phyloP scores from a whole-genome alignment of 164 flowering plant species.

The Aristolochia californica region DNA sequence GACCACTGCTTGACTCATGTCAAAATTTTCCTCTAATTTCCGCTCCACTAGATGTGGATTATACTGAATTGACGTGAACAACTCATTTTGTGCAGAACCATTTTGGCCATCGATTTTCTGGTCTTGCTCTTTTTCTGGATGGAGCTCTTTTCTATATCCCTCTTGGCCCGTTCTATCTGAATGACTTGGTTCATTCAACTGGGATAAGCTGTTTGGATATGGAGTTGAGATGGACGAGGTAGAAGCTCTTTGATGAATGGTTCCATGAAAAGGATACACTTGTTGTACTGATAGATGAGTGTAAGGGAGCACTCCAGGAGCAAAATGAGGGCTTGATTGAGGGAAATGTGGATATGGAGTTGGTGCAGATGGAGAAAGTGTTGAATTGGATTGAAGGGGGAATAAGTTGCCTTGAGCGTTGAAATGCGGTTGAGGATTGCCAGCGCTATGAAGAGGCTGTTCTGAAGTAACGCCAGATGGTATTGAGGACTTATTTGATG shows the following conservation, averaged over 20 bases:
- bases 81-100: not conserved
- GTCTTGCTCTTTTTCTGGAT: not conserved
- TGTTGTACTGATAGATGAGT: constrained; percentile 5
- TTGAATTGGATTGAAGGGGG: constrained; percentile 11
- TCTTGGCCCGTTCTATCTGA: not conserved
- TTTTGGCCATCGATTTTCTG: not conserved
- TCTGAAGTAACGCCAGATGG: no score
- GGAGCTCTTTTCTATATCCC: not conserved
- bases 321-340: constrained; percentile 1
- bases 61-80: not conserved
- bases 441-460: constrained; percentile 1
- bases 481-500: no score
- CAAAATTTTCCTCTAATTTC: constrained; percentile 4
- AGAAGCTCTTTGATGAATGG: constrained; percentile 1
- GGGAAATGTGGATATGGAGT: constrained; percentile 7
- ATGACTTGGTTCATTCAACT: constrained; percentile 4
- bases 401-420: constrained; percentile 3
- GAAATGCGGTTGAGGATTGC: constrained; percentile 1
- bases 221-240: constrained; percentile 1
- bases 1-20: constrained; percentile 6
- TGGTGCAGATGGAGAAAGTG: constrained; percentile 2
- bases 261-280: not conserved
- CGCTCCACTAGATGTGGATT: not conserved
- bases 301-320: constrained; percentile 2
- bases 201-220: constrained; percentile 1